Base-by-base conservation (phyloP, 768 basidiomycete genomes). In the Amanita jacksonii region DNA sequence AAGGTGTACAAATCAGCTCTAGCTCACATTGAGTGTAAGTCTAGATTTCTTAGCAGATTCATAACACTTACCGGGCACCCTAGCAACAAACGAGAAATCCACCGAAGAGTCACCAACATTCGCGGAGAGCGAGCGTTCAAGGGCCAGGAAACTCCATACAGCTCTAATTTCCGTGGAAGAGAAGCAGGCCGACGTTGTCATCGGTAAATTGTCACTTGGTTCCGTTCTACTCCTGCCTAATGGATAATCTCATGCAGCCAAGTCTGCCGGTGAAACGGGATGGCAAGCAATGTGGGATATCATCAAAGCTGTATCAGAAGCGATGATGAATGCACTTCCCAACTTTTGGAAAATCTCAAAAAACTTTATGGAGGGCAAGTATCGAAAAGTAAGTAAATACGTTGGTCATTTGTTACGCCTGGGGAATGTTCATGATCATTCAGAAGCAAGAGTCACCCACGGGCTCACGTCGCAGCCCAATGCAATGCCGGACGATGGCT, bases 261-360 rank as follows among this genome's bases (percentile, higher is more conserved):
- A 79, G 59, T 74, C 79, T 7, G 72, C 73, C 18, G 85, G 81
- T 19, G 76, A 82, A 49, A 77, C 86, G 25, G 76, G 79, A 18
- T 99, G 96, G 96, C 74, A 79, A 52, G 77, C 79, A 2, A 76
- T 85, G 20, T 68, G 79, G 40, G 75, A 79, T 31, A 69, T 97
- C 68, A 78, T 91, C 38, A 92, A 90, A 66, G 80, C 73, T 52
- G 59, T 91, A n/a, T 91, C 89, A 3, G 93, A 97, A 58, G 76
- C 76, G 31, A 73, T 97, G 60, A 61, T 92, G 9, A 69, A 81
- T n/a, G 75, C 84, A 1, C 72, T 99, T 18, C 92, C 94, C 10
- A 88, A 76, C 54, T 97, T 97, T 64, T 94, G 91, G 90, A 85
- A 81, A 57, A 86, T 99, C 38, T 82, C 87, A 2, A 87, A 78